Evolutionary conservation across 352 stramenopile species (phyloP).

Genomic region (Phytophthora fragariae): DNA sequence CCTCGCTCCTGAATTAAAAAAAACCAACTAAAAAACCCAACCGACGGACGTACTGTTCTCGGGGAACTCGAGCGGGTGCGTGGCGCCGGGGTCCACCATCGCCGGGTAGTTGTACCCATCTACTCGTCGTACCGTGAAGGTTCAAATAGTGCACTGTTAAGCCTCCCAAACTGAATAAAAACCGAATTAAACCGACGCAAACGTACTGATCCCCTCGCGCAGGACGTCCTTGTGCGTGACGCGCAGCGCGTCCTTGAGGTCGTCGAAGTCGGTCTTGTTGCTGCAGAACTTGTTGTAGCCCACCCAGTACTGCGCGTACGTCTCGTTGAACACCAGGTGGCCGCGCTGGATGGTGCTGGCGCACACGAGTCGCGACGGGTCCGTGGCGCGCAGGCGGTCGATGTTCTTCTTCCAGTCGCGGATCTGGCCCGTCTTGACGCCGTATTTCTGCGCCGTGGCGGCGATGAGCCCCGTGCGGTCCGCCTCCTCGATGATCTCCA

Average conservation of each 20-base stretch:
- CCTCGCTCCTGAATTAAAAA: not conserved
- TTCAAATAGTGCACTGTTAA: not conserved
- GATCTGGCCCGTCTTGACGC: slow-evolving; percentile 88
- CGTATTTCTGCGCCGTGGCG: slow-evolving; percentile 85
- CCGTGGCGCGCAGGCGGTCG: slow-evolving; percentile 74
- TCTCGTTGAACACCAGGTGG: slow-evolving; percentile 89
- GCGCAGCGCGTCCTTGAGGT: slow-evolving; percentile 74
- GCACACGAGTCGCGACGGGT: slow-evolving; percentile 82
- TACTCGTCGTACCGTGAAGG: slow-evolving; percentile 10
- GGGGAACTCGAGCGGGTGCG: slow-evolving; percentile 64
- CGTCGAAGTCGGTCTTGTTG: slow-evolving; percentile 71
- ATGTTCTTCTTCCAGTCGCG: slow-evolving; percentile 92
- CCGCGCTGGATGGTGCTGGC: slow-evolving; percentile 85
- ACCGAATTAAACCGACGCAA: not conserved
- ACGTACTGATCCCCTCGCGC: slow-evolving; percentile 82
- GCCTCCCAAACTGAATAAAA: slow-evolving; percentile 9
- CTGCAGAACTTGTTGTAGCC: slow-evolving; percentile 91
- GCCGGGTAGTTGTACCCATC: slow-evolving; percentile 73
- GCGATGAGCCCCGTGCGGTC: slow-evolving; percentile 82
- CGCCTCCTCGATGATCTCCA: slow-evolving; percentile 89
- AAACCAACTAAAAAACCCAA: not conserved
- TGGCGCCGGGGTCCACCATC: slow-evolving; percentile 67
- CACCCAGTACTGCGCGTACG: slow-evolving; percentile 90
- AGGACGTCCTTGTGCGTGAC: slow-evolving; percentile 77
- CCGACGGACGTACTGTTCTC: slow-evolving; percentile 52